Percentiles rank a stretch among this genome's conserved stretches.
These are phyloP conservation scores for Ogataea trehaloabstinens DNA, from an alignment of 805 yeast species.

Conservation along the genomic window DNA sequence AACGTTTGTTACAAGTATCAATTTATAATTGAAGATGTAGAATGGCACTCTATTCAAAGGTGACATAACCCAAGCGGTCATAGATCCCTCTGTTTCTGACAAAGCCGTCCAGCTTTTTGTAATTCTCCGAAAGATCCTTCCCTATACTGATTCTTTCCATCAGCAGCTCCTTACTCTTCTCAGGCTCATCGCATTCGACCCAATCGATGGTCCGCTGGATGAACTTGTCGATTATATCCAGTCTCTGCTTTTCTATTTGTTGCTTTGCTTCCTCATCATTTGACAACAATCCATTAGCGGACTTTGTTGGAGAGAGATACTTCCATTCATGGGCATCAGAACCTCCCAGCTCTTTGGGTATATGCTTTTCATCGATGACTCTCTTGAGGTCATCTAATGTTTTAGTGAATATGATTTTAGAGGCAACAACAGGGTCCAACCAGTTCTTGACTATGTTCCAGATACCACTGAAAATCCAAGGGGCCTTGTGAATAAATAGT, in stretches of 20 bases:
- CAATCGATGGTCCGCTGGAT: conserved; percentile 70
- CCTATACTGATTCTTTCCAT: conserved; percentile 55
- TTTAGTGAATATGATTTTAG: conserved; percentile 84
- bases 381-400: conserved; percentile 62
- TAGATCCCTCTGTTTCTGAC: conserved; percentile 74
- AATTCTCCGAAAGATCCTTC: conserved; percentile 56
- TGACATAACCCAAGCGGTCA: conserved; percentile 63
- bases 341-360: conserved; percentile 80
- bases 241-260: conserved; percentile 49
- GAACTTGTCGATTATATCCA: conserved; percentile 49
- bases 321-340: conserved; percentile 53
- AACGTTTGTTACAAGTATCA: not conserved
- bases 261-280: conserved; percentile 45
- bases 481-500: conserved; percentile 87
- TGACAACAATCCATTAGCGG: conserved; percentile 49
- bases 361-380: conserved; percentile 53
- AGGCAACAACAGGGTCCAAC: conserved; percentile 95
- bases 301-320: conserved; percentile 59
- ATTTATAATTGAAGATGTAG: not conserved
- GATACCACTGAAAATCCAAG: conserved; percentile 93
- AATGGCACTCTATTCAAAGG: conserved; percentile 15
- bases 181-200: conserved; percentile 62
- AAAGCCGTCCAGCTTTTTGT: conserved; percentile 73
- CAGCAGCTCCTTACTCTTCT: conserved; percentile 46
- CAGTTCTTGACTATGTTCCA: conserved; percentile 92